Evolutionary conservation across 176 grass and related monocot species (phyloP), one percentile per base, ranked within the genome.

Genomic region (Phragmites australis): DNA sequence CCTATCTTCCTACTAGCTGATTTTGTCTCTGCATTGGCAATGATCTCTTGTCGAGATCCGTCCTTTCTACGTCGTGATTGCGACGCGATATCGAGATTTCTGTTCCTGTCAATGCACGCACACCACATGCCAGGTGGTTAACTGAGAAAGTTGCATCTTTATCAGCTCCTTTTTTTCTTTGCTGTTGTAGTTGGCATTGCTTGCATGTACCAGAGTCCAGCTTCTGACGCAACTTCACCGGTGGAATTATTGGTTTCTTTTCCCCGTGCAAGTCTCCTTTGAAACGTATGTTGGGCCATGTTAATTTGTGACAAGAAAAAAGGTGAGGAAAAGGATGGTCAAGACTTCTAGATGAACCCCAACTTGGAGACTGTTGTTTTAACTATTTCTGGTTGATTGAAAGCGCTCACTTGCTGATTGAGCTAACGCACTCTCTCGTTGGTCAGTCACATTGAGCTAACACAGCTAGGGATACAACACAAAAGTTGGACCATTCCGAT

Each of bases 61-160:
- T 42, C 76, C 15, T 81, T 69, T 81, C 21, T 49, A 31, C 21
- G 13, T n/a, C 15, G 27, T 65, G 82, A 85, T 70, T 37, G 60
- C 41, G 84, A 81, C 47, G 29, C 17, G 13, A 71, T n/a, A n/a
- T n/a, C 39, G 25, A 60, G 70, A 22, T 76, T 71, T 49, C 26
- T 62, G 80, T 72, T 73, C 30, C 80, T 72, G 57, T 83, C 65
- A n/a, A 72, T 78, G 67, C 66, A 61, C 41, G 65, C 47, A 70
- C 77, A 81, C 70, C 64, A 81, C 54, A 81, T 81, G 82, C 71
- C 46, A 72, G 76, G 49, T 85, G 82, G 55, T 54, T 70, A 54
- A 7, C 40, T 39, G 55, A 31, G 55, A 74, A 85, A 70, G 32
- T 22, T 52, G 45, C 62, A 75, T 73, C 31, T 79, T 74, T 88